Conservation (phyloP, 2,329 filamentous ascomycete species). For the Clonostachys solani region DNA sequence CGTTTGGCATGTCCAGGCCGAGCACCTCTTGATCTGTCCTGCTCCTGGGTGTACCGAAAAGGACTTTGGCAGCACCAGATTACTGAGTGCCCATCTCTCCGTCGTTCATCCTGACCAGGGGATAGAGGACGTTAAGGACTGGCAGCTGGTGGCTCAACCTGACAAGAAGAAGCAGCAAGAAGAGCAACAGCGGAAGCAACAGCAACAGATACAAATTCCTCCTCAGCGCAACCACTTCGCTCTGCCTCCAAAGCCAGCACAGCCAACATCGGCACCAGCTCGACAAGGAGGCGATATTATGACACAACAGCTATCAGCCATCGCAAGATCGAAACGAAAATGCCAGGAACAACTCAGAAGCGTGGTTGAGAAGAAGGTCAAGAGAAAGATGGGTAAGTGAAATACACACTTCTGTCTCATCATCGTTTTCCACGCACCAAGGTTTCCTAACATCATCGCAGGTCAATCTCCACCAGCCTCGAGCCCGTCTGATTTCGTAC, state of each 20-base stretch:
- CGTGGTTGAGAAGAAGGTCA: slow-evolving; percentile 26
- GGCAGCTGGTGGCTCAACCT: slow-evolving; percentile 13
- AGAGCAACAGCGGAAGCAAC: not conserved
- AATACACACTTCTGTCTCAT: not conserved
- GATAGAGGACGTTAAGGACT: slow-evolving; percentile 13
- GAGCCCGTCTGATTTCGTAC: slow-evolving; percentile 20
- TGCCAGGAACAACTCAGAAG: slow-evolving; percentile 26
- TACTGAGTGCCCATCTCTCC: slow-evolving; percentile 29
- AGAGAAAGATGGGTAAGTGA: slow-evolving; percentile 8
- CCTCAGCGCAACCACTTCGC: too few species aligned
- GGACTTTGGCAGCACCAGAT: slow-evolving; percentile 23
- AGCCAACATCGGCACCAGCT: not conserved
- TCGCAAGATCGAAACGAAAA: slow-evolving; percentile 24
- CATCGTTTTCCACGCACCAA: not conserved
- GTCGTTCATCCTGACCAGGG: slow-evolving; percentile 22
- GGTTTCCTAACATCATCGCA: not conserved
- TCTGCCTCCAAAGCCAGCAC: too few species aligned
- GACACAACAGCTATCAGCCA: slow-evolving; percentile 6
- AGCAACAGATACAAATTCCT: not conserved
- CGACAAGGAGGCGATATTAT: slow-evolving; percentile 5
- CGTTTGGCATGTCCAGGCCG: slow-evolving; percentile 35
- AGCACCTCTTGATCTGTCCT: slow-evolving; percentile 37
- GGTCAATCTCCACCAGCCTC: not conserved
- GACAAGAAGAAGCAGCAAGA: not conserved
- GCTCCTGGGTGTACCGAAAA: slow-evolving; percentile 28